Base-by-base conservation (phyloP, 176 grass and related monocot species). In the Melocanna baccifera region DNA sequence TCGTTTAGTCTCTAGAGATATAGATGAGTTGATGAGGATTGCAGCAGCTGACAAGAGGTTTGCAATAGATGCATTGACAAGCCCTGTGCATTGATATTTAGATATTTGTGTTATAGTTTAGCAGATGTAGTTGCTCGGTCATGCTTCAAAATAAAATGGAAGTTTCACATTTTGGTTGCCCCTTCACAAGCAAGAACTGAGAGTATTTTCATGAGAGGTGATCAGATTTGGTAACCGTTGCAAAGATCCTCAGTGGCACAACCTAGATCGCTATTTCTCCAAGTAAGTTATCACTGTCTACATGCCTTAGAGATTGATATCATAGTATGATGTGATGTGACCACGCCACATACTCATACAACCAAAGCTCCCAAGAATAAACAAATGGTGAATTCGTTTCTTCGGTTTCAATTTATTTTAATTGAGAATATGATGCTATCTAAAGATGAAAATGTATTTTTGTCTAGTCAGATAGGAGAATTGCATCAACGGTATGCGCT, bases 161-260 rank as follows among this genome's bases (percentile, higher is more conserved):
- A 22, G 1, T 61, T 67, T 56, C 9, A 36, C 77, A 84, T 84
- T 73, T 22, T 77, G 55, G 32, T 57, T 46, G 28, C 13, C 45
- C 20, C 48, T 59, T 68, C 75, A 50, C 83, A 94, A 86, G 71
- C 79, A 91, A 87, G 89, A 89, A 51, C 73, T 94, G 34, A 81
- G 56, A 55, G 42, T 91, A 73, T 89, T 94, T 77, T 91, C 86
- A 34, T 67, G 45, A 62, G 89, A 94, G 87, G 89, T 94, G 20
- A 67, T 94, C 64, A 87, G 92, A 56, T 94, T 94, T 81, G 92
- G 92, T 29, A 94, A 94, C 73, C 86, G 86, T 56, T 94, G 92
- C 82, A 94, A 91, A 84, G 80, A 94, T 84, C 84, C 89, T 53
- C 92, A 94, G 71, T 94, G 92, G 92, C 92, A 94, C 75, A 91